Evolutionary conservation across 1,284 basidiomycete genomes (phyloP).

Genomic region (Testicularia cyperi): DNA sequence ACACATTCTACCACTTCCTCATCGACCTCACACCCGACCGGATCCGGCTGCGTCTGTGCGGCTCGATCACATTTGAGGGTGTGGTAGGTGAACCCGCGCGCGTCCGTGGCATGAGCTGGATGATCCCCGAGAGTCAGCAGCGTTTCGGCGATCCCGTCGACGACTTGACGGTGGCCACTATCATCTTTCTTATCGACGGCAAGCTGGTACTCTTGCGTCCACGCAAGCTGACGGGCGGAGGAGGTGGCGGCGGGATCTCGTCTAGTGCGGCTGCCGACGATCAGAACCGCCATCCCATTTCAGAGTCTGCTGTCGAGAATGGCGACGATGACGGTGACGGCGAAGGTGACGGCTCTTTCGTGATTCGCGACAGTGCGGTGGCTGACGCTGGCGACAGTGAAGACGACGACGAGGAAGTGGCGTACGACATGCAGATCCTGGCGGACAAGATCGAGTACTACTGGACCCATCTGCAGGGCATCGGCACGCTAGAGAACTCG

Average conservation of each 20-base stretch:
- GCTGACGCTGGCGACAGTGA: conserved; percentile 14
- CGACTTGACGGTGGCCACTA: conserved; percentile 88
- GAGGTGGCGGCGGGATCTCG: too few species aligned
- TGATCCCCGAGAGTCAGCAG: conserved; percentile 90
- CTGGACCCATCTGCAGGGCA: conserved; percentile 94
- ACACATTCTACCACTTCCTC: conserved; percentile 88
- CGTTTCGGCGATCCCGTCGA: conserved; percentile 90
- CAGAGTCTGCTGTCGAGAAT: conserved; percentile 5
- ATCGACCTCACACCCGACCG: conserved; percentile 81
- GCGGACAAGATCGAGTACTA: conserved; percentile 95
- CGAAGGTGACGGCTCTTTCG: not conserved
- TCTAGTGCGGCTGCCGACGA: too few species aligned
- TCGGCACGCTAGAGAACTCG: conserved; percentile 89
- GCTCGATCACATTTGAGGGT: conserved; percentile 90
- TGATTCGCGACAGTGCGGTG: too few species aligned
- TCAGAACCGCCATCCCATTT: not conserved
- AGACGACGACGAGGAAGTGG: conserved; percentile 79
- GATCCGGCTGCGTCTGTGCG: conserved; percentile 81
- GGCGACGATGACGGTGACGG: conserved; percentile 17
- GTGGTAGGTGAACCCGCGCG: conserved; percentile 81
- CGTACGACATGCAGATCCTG: conserved; percentile 96
- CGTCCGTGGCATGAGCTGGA: conserved; percentile 92
- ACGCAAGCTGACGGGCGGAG: conserved; percentile 24
- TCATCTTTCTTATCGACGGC: conserved; percentile 93
- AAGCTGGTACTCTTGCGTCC: conserved; percentile 77